A percentile compares a stretch with the other conserved stretches of the same genome.
phyloP scores from a whole-genome alignment of 345 rosid genomes.

The Ceriops decandra region DNA sequence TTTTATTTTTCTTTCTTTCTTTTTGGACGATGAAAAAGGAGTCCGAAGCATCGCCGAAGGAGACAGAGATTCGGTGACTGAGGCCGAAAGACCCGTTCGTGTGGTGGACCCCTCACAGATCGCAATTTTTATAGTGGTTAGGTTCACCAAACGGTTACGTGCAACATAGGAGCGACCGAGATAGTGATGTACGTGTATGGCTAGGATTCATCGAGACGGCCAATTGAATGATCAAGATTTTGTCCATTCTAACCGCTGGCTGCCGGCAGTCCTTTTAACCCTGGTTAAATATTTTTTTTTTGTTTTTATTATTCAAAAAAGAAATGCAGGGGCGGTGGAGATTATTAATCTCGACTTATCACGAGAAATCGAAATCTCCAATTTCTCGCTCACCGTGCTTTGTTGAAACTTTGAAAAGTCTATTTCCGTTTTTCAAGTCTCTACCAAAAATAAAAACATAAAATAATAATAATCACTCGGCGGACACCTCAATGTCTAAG shows the following conservation, averaged over 20 bases:
- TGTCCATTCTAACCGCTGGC: constrained; percentile 22
- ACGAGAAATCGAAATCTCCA: constrained; percentile 1
- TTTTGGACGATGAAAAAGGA: too few relatives aligned
- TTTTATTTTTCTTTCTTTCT: too few relatives aligned
- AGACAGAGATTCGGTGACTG: constrained; percentile 62
- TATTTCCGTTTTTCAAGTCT: neutral
- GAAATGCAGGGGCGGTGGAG: neutral
- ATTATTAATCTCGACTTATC: constrained; percentile 14
- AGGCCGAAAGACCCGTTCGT: constrained; percentile 46
- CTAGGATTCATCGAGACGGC: too few relatives aligned
- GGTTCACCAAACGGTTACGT: constrained; percentile 14
- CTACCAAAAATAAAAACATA: neutral
- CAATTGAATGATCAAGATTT: constrained; percentile 13
- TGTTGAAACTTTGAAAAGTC: neutral
- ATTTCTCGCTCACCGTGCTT: neutral
- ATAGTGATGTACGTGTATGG: too few relatives aligned
- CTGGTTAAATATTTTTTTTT: too few relatives aligned
- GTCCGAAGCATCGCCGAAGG: constrained; percentile 17
- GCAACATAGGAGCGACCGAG: constrained; percentile 10
- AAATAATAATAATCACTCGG: too few relatives aligned
- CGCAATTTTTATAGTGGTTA: neutral
- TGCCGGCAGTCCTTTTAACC: neutral
- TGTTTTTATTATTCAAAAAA: neutral
- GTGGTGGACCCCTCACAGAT: constrained; percentile 48
- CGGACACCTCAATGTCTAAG: too few relatives aligned